Base-by-base conservation (phyloP, 345 rosid genomes). In the Arabidopsis arenosa region DNA sequence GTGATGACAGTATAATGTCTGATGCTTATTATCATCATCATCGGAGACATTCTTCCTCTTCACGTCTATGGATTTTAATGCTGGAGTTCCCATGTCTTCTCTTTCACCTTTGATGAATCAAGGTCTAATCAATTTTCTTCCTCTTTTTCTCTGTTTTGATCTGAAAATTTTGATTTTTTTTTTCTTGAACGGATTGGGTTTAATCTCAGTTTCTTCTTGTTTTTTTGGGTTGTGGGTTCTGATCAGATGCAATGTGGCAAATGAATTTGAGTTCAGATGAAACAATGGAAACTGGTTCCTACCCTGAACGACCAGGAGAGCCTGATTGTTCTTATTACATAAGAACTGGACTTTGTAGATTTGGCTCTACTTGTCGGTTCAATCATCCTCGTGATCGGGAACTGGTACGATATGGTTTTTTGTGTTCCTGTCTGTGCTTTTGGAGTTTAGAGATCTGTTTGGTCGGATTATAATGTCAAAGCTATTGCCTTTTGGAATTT, bases 271-370 rank as follows among this genome's bases (percentile, higher is more conserved):
- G 92, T 65, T 59, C 86, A 11, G 83, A 79, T 74, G 99, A 89
- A 83, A 65, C 85, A 14, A 81, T 87, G 87, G 98, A 93, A 80
- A 35, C 86, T 30, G 86, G 93, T 67, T 71, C 86, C 10, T 91
- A 89, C 69, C 98, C 99, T 15, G 93, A 91, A 78, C 90, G 93
- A 44, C 90, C 91, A 35, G 99, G 99, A 63, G 98, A 93, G 81
- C 96, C 88, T 4, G 93, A 93, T 83, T 96, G 99, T 81, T 88
- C 98, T 75, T 93, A 89, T 85, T 96, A 96, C 77, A 91, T 96
- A 65, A 83, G 98, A 83, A 96, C 99, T 51, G 99, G 99, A 40
- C 95, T 96, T 62, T 96, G 99, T 80, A 86, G 98, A 84, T 96
- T 91, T 84, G 87, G 85, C 11, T 79, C 80, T 1, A 77, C 87